A percentile compares a stretch with the other conserved stretches of the same genome.
Evolutionary conservation across 1,284 basidiomycete genomes (phyloP).

Genomic region (Moesziomyces parantarcticus): DNA sequence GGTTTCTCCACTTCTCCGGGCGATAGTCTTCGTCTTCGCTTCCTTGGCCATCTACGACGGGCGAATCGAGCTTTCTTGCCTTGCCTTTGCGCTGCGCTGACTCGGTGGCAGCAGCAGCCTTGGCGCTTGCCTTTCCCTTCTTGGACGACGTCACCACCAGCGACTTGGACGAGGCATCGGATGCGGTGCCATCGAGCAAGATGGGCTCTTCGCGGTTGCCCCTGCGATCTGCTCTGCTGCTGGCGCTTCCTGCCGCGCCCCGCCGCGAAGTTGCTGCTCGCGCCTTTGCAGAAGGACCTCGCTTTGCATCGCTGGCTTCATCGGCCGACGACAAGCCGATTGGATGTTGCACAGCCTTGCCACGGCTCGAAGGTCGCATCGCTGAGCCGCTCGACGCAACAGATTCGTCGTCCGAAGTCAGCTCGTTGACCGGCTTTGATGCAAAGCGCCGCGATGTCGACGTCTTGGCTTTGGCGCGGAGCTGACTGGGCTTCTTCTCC

Average conservation of each 20-base stretch:
- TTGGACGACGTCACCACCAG: background rate
- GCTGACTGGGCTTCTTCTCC: conserved; percentile 53
- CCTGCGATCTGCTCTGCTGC: conserved; percentile 4
- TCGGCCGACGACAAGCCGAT: conserved; percentile 26
- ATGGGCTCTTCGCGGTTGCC: conserved; percentile 23
- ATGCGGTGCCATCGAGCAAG: conserved; percentile 18
- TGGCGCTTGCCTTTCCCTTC: background rate
- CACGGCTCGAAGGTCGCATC: conserved; percentile 5
- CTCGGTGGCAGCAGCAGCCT: background rate
- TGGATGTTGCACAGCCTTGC: conserved; percentile 9
- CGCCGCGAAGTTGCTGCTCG: conserved; percentile 2
- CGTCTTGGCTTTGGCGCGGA: conserved; percentile 14
- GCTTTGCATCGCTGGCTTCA: conserved; percentile 15
- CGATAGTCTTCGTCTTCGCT: conserved; percentile 42
- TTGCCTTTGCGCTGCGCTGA: conserved; percentile 33
- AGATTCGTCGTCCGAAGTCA: conserved; percentile 54
- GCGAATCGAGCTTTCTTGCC: conserved; percentile 13
- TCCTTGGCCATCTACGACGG: conserved; percentile 3
- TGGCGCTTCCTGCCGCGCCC: conserved; percentile 17
- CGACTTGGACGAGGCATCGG: conserved; percentile 20
- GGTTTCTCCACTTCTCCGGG: conserved; percentile 48
- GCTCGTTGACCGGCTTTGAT: conserved; percentile 44
- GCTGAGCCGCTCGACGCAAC: conserved; percentile 18
- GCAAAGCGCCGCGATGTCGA: conserved; percentile 17
- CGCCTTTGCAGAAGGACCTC: background rate